Conservation (phyloP, 2,329 filamentous ascomycete genomes). For the Pestalotiopsis sp. region DNA sequence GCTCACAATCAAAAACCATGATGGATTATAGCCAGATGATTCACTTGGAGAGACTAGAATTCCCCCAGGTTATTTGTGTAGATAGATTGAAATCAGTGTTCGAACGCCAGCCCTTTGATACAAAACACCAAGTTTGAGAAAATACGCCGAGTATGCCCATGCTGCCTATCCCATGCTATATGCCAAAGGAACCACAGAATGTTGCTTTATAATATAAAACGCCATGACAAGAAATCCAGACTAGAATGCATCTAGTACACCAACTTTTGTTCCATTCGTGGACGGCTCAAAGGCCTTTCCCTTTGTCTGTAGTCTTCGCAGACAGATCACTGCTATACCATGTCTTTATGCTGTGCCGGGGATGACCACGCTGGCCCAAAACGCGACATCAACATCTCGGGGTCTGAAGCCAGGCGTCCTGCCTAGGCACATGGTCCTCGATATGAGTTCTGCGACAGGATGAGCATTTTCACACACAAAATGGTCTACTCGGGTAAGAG, state of each 20-base stretch:
- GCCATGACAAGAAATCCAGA: not conserved
- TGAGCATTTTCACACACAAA: not conserved
- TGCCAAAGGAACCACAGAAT: not conserved
- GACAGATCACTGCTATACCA: not conserved
- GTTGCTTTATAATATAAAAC: not conserved
- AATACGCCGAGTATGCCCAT: not conserved
- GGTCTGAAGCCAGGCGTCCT: constrained; percentile 32
- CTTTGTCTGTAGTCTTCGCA: not conserved
- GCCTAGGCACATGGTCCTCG: constrained; percentile 27
- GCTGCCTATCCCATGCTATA: not conserved
- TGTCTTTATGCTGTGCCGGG: not conserved
- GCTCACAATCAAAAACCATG: too few relatives aligned
- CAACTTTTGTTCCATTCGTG: not conserved
- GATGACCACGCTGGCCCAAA: constrained; percentile 28
- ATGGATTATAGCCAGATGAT: too few relatives aligned
- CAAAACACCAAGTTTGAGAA: not conserved
- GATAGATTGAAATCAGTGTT: not conserved
- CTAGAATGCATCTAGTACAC: not conserved
- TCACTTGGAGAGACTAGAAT: not conserved
- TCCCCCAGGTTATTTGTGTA: not conserved
- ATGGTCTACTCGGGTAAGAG: too few relatives aligned
- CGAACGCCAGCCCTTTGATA: not conserved
- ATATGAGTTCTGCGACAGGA: constrained; percentile 23
- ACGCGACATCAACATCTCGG: constrained; percentile 28
- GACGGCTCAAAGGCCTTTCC: not conserved